Percentiles rank a stretch among this genome's conserved stretches.
phyloP scores from a whole-genome alignment of 2,329 filamentous ascomycete genomes.

The Catunica adiposa region DNA sequence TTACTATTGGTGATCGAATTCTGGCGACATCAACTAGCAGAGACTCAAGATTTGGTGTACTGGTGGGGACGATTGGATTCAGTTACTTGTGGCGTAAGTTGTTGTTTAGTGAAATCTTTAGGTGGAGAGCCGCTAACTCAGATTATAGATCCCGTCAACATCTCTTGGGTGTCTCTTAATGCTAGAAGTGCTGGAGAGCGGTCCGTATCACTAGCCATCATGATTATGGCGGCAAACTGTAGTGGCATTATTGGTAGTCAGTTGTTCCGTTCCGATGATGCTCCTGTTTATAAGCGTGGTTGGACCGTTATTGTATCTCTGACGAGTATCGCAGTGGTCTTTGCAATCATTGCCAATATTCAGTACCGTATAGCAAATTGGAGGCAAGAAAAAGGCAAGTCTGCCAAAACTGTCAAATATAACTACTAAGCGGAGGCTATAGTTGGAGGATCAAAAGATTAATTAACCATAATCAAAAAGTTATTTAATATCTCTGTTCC shows the following conservation, averaged over 20 bases:
- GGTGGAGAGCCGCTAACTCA: background rate
- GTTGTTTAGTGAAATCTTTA: constrained; percentile 5
- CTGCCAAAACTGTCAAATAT: background rate
- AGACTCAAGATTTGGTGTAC: constrained; percentile 19
- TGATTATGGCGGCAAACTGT: constrained; percentile 22
- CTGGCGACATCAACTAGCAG: constrained; percentile 18
- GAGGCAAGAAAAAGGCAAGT: background rate
- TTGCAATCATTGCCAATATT: constrained; percentile 16
- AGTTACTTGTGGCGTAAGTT: constrained; percentile 20
- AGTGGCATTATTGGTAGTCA: constrained; percentile 20
- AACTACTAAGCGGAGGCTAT: background rate
- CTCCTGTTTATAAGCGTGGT: constrained; percentile 19
- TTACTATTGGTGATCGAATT: constrained; percentile 19
- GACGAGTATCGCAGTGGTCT: constrained; percentile 17
- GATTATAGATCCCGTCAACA: constrained; percentile 17
- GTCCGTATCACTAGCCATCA: constrained; percentile 21
- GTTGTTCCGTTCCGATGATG: constrained; percentile 20
- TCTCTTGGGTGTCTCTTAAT: constrained; percentile 21
- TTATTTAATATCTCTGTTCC: too few species aligned
- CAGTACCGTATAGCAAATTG: constrained; percentile 16
- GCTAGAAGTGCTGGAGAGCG: constrained; percentile 19
- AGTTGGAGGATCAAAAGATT: too few species aligned
- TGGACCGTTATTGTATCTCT: constrained; percentile 19
- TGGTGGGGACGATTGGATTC: constrained; percentile 19
- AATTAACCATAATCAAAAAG: too few species aligned